Evolutionary conservation across 106 monocot genomes (phyloP).

Genomic region (Allium sativum): DNA sequence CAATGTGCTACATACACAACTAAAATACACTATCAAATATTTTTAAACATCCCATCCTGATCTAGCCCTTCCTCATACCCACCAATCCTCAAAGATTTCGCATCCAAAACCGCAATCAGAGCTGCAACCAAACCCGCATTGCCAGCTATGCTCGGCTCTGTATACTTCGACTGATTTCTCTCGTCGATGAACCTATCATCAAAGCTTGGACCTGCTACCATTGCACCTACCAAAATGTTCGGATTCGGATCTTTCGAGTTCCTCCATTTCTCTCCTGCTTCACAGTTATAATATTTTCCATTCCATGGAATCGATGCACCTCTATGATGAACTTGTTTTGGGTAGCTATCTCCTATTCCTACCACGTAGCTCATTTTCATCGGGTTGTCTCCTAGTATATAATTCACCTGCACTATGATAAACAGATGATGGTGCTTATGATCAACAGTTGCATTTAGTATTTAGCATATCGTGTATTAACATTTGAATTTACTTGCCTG

Average conservation of each 20-base stretch:
- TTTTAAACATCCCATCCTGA: constrained; percentile 16
- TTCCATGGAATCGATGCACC: constrained; percentile 31
- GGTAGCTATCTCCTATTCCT: constrained; percentile 17
- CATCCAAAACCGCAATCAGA: constrained; percentile 17
- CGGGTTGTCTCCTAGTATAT: constrained; percentile 29
- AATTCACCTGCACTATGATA: constrained; percentile 11
- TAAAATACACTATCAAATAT: background rate
- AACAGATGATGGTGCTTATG: too few species aligned
- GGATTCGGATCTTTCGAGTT: constrained; percentile 19
- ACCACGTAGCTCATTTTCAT: constrained; percentile 37
- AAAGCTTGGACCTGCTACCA: constrained; percentile 26
- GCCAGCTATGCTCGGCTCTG: constrained; percentile 20
- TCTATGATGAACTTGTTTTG: constrained; percentile 26
- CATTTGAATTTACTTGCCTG: constrained; percentile 14
- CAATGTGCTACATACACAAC: too few species aligned
- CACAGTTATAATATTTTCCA: constrained; percentile 9
- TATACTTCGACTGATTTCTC: constrained; percentile 15
- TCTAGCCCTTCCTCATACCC: background rate
- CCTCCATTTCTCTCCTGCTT: constrained; percentile 23
- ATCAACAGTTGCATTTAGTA: too few species aligned
- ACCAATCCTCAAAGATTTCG: background rate
- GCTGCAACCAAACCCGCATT: constrained; percentile 34
- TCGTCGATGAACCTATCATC: constrained; percentile 19
- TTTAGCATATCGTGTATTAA: too few species aligned
- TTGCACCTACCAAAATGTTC: constrained; percentile 19